Base-by-base conservation (phyloP, 768 basidiomycete species). In the Xerocomellus dryophilus region DNA sequence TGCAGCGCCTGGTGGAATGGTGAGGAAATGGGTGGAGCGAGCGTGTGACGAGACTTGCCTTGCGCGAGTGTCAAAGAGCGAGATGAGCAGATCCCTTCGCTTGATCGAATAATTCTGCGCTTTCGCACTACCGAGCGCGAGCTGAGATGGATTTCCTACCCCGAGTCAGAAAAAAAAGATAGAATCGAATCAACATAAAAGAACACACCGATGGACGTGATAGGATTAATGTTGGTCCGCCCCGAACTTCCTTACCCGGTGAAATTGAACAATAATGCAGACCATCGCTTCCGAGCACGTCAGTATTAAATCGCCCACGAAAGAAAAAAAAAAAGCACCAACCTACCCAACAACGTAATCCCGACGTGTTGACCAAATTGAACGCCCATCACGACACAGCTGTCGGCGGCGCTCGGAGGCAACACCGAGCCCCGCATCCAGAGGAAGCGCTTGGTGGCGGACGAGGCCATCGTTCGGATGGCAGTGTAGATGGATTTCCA, bases 81-180 rank as follows among this genome's bases (percentile, higher is more conserved):
- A 47, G 35, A 63, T 59, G 36, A 66, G 55, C 4, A 63, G 34
- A 12, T 63, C 65, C 7, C 56, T 57, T n/a, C 42, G 39, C 25
- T 56, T 32, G 17, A 61, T 18, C 5, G 64, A 34, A 39, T 57
- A 63, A 10, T 71, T 60, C 4, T 76, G 59, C 18, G 78, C 80
- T 63, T 84, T 83, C 52, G 84, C 74, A 51, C 83, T 82, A 61
- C 84, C 83, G 58, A 86, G 84, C 54, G 86, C 74, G 53, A 86
- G 78, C 63, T 86, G 84, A 5, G 82, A 79, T 18, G 81, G 81
- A 35, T 62, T 67, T 15, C 67, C 71, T 75, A 47, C 20, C 11
- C 14, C 21, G 38, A 35, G 18, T 57, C 39, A 49, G 48, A 21
- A 45, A 52, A 14, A n/a, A 6, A 12, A 7, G 14, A 7, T 8